Percentiles rank a stretch among this genome's conserved stretches.
Conservation (phyloP, 129 eudicot genomes). For the Chrysanthemum makinoi region DNA sequence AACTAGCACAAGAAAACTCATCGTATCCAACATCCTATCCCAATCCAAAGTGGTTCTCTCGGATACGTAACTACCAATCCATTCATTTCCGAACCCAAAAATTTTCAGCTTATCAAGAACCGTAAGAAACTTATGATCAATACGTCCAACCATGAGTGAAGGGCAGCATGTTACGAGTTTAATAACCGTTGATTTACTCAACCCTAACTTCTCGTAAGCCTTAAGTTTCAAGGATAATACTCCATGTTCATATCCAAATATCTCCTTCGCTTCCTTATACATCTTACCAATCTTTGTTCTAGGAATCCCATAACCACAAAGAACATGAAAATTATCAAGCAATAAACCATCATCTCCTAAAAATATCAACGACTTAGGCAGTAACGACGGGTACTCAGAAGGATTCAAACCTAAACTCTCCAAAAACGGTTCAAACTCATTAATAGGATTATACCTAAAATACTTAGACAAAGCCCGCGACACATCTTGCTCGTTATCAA, state of each 20-base stretch:
- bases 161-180: conserved; percentile 64
- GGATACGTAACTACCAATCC: conserved; percentile 52
- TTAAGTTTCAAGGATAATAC: conserved; percentile 47
- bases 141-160: conserved; percentile 46
- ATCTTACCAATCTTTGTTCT: conserved; percentile 56
- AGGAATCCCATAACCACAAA: conserved; percentile 69
- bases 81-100: conserved; percentile 53
- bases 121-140: conserved; percentile 36
- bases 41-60: conserved; percentile 45
- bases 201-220: conserved; percentile 58
- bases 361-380: conserved; percentile 62
- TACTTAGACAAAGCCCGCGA: conserved; percentile 54
- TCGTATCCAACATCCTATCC: conserved; percentile 50
- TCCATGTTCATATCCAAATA: conserved; percentile 50
- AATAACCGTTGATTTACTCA: conserved; percentile 50
- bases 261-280: conserved; percentile 54
- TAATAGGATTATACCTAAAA: conserved; percentile 67
- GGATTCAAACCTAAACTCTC: conserved; percentile 73
- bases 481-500: conserved; percentile 55
- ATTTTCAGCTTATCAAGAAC: conserved; percentile 49
- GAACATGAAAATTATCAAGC: conserved; percentile 63
- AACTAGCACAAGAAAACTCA: conserved; percentile 54
- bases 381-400: conserved; percentile 37
- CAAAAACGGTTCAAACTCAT: conserved; percentile 76
- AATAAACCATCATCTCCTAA: conserved; percentile 53